Evolutionary conservation across 768 basidiomycete genomes (phyloP).

Genomic region (Mycena polygramma): DNA sequence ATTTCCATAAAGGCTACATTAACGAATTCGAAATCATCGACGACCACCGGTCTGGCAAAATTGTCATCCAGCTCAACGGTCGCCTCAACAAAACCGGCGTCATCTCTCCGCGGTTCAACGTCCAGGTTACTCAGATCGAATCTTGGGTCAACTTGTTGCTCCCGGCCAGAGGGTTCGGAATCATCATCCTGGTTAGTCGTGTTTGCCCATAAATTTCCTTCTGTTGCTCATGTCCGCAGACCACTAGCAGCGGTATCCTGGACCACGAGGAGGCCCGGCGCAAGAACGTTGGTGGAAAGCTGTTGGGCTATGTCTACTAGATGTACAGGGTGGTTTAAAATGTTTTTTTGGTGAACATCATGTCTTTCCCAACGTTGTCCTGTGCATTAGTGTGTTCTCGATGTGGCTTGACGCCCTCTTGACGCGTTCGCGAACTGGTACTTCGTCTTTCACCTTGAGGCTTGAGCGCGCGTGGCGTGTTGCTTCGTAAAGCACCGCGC

Average conservation of each 20-base stretch:
- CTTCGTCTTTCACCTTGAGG: no score
- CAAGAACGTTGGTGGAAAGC: slow-evolving; percentile 97
- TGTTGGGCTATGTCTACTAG: slow-evolving; percentile 94
- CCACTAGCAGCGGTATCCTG: slow-evolving; percentile 97
- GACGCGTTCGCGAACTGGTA: no score
- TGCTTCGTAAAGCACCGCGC: no score
- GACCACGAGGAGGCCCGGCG: slow-evolving; percentile 99
- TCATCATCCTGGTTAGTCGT: slow-evolving; percentile 88
- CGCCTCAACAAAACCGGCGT: slow-evolving; percentile 99
- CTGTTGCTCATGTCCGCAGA: slow-evolving; percentile 58
- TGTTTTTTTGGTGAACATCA: slow-evolving; percentile 11
- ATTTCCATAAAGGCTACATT: slow-evolving; percentile 83
- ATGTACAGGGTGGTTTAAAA: slow-evolving; percentile 19
- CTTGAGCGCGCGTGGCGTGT: no score
- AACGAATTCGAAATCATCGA: slow-evolving; percentile 99
- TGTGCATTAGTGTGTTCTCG: not conserved
- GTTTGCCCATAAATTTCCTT: not conserved
- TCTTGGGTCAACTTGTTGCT: slow-evolving; percentile 97
- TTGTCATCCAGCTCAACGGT: slow-evolving; percentile 98
- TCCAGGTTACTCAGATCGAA: slow-evolving; percentile 93
- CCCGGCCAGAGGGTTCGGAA: slow-evolving; percentile 96
- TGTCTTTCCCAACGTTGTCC: not conserved
- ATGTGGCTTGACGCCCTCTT: no score
- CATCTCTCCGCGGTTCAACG: slow-evolving; percentile 99
- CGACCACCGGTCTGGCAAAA: slow-evolving; percentile 98